Conservation (phyloP, 2,329 filamentous ascomycete genomes). For the Magnaporthales sp. region DNA sequence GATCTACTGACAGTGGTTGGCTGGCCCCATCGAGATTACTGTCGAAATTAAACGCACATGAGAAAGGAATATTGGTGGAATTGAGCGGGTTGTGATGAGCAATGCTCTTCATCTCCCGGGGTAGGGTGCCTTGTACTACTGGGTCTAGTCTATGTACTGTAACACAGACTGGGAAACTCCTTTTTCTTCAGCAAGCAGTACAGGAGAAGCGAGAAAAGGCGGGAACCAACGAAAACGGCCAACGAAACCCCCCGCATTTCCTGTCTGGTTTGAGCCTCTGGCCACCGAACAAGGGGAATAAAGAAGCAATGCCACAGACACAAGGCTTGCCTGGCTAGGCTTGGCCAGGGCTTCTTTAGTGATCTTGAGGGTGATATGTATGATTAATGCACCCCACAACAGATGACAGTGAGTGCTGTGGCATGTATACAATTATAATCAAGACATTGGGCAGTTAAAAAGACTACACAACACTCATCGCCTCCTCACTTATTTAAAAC, state of each 20-base stretch:
- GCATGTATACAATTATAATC: too few species aligned
- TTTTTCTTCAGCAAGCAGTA: background rate
- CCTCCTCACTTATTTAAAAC: too few species aligned
- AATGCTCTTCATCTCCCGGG: background rate
- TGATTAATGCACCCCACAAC: background rate
- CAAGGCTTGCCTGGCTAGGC: background rate
- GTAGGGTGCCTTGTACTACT: background rate
- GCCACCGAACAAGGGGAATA: background rate
- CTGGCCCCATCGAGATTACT: background rate
- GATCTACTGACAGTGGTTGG: too few species aligned
- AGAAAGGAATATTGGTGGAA: background rate
- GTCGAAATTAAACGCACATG: background rate
- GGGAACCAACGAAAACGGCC: background rate
- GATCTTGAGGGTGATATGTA: background rate
- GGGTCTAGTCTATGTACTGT: too few species aligned
- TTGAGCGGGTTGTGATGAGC: background rate
- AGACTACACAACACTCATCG: background rate
- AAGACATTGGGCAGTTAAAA: background rate
- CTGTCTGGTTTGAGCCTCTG: background rate
- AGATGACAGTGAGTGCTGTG: background rate
- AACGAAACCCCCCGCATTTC: background rate
- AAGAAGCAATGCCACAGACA: background rate
- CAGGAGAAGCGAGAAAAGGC: background rate
- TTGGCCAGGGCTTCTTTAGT: background rate
- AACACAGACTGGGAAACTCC: background rate